Evolutionary conservation across 805 yeast genomes (phyloP).

Genomic region (Nakazawaea wickerhamii): DNA sequence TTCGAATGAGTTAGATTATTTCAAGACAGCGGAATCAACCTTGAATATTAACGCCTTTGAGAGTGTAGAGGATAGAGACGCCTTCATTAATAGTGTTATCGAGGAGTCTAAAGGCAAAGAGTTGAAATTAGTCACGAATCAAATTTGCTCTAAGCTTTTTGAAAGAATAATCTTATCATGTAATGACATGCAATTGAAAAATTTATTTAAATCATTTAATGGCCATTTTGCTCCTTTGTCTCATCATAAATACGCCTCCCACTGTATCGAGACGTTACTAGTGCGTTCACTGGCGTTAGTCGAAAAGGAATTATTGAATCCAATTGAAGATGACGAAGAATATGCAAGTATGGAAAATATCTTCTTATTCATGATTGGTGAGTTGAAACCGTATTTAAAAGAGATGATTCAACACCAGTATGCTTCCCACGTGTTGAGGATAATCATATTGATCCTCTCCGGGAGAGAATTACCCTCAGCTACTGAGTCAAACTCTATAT

Average conservation of each 20-base stretch:
- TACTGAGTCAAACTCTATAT: slow-evolving; percentile 58
- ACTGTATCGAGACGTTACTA: slow-evolving; percentile 82
- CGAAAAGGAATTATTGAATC: slow-evolving; percentile 62
- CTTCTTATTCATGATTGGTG: slow-evolving; percentile 60
- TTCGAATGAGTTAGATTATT: slow-evolving; percentile 79
- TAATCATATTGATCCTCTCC: slow-evolving; percentile 62
- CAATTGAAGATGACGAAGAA: slow-evolving; percentile 32
- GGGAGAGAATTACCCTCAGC: slow-evolving; percentile 78
- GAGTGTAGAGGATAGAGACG: slow-evolving; percentile 61
- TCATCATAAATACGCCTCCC: slow-evolving; percentile 88
- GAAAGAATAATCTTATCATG: slow-evolving; percentile 76
- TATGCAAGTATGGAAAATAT: slow-evolving; percentile 59
- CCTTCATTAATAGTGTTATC: slow-evolving; percentile 71
- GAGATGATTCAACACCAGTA: slow-evolving; percentile 70
- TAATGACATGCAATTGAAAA: slow-evolving; percentile 57
- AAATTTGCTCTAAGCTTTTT: slow-evolving; percentile 87
- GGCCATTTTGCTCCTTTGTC: slow-evolving; percentile 76
- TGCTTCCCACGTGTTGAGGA: slow-evolving; percentile 82
- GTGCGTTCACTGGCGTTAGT: slow-evolving; percentile 69
- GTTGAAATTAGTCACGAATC: slow-evolving; percentile 86
- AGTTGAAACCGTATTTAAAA: slow-evolving; percentile 53
- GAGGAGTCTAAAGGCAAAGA: slow-evolving; percentile 89
- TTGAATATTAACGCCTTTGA: slow-evolving; percentile 77
- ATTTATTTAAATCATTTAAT: slow-evolving; percentile 57
- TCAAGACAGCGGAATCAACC: slow-evolving; percentile 87